Evolutionary conservation across 352 stramenopile species (phyloP).

Genomic region (Phytophthora syringae): DNA sequence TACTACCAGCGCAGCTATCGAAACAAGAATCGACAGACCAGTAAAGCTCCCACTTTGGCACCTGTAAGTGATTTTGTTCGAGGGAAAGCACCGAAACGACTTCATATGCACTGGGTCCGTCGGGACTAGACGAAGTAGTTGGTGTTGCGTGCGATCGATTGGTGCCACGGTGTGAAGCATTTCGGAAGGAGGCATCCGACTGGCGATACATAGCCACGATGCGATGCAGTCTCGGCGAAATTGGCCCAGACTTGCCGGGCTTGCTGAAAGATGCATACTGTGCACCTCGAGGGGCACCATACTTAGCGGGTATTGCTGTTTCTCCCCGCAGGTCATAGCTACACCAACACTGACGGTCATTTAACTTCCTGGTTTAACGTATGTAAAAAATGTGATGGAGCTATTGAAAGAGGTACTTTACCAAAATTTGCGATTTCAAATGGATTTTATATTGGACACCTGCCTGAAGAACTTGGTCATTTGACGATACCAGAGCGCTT

Average conservation of each 20-base stretch:
- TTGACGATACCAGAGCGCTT: conserved; percentile 1
- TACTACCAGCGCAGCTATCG: too few species aligned
- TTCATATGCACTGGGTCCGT: too few species aligned
- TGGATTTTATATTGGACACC: conserved; percentile 1
- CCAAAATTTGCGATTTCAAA: conserved; percentile 12
- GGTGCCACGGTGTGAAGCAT: background rate
- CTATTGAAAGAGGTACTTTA: background rate
- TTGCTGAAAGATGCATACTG: background rate
- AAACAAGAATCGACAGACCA: too few species aligned
- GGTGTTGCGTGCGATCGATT: too few species aligned
- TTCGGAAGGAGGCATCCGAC: background rate
- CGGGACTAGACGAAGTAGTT: too few species aligned
- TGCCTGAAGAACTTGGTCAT: background rate
- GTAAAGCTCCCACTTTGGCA: too few species aligned
- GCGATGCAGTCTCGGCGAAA: background rate
- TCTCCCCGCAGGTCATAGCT: conserved; percentile 13
- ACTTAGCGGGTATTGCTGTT: conserved; percentile 3
- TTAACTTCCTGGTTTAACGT: conserved; percentile 1
- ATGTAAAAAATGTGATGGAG: background rate
- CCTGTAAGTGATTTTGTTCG: too few species aligned
- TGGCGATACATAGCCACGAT: background rate
- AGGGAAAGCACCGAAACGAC: too few species aligned
- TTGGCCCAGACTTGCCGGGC: background rate
- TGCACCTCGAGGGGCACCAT: background rate
- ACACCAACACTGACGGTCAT: background rate